A percentile compares a stretch with the other conserved stretches of the same genome.
phyloP scores from a whole-genome alignment of 768 basidiomycete species.

The Boletus rufocinnamomeus region DNA sequence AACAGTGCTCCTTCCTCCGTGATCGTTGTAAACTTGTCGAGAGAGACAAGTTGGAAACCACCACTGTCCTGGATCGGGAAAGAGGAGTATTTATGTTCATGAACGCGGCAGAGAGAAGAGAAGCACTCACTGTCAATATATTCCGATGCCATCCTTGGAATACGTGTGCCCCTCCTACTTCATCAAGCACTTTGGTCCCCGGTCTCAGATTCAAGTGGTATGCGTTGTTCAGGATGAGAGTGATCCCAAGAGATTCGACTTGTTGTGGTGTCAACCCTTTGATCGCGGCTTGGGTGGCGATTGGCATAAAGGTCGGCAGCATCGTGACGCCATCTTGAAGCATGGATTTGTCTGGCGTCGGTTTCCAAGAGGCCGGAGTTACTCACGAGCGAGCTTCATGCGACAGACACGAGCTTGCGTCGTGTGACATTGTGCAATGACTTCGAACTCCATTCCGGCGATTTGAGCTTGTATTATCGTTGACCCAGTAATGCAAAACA shows the following conservation, averaged over 20 bases:
- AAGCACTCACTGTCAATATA: conserved; percentile 67
- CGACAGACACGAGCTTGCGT: conserved; percentile 83
- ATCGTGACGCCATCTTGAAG: conserved; percentile 72
- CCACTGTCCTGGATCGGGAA: conserved; percentile 68
- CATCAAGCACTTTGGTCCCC: conserved; percentile 68
- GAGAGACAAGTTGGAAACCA: conserved; percentile 85
- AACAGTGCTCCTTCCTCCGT: conserved; percentile 90
- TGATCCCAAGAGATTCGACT: conserved; percentile 77
- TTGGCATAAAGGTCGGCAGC: conserved; percentile 92
- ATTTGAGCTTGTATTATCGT: too few species aligned
- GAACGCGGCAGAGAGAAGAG: background rate
- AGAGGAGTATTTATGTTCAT: background rate
- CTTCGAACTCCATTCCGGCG: conserved; percentile 72
- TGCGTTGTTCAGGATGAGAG: conserved; percentile 86
- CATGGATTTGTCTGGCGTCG: conserved; percentile 1
- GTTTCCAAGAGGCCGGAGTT: conserved; percentile 2
- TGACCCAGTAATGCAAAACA: background rate
- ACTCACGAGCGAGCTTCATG: conserved; percentile 79
- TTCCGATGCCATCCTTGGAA: conserved; percentile 91
- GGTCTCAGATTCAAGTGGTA: conserved; percentile 90
- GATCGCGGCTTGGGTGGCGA: conserved; percentile 89
- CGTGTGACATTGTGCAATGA: conserved; percentile 78
- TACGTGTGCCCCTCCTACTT: conserved; percentile 82
- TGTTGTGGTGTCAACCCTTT: conserved; percentile 89
- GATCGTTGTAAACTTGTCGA: conserved; percentile 81